These are phyloP conservation scores for thale cress (Arabidopsis thaliana) DNA, from an alignment of 345 rosid genomes.

Conservation along the genomic window TAIR10.1 NC_003076.8:19075001-19075500, in stretches of 20 bases:
- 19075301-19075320: constrained; percentile 7
- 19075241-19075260: constrained; percentile 8
- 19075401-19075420: constrained; percentile 99
- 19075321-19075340: constrained; percentile 63
- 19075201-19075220: constrained; percentile 24
- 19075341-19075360: constrained; percentile 99
- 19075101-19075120: constrained; percentile 99
- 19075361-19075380: constrained; percentile 97
- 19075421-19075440: constrained; percentile 99
- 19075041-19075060: constrained; percentile 14
- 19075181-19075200: constrained; percentile 19
- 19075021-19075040: neutral
- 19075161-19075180: constrained; percentile 76
- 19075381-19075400: constrained; percentile 95
- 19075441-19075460: constrained; percentile 96
- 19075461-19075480: constrained; percentile 99
- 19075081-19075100: constrained; percentile 51
- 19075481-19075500: constrained; percentile 19
- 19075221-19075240: constrained; percentile 14
- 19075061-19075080: constrained; percentile 8
- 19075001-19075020: constrained; percentile 20
- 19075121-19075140: constrained; percentile 98
- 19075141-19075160: constrained; percentile 97
- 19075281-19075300: constrained; percentile 14
- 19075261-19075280: neutral